Percentiles rank a stretch among this genome's conserved stretches.
These are phyloP conservation scores for Collybia sp. DNA, from an alignment of 768 basidiomycete species.

Conservation along the genomic window DNA sequence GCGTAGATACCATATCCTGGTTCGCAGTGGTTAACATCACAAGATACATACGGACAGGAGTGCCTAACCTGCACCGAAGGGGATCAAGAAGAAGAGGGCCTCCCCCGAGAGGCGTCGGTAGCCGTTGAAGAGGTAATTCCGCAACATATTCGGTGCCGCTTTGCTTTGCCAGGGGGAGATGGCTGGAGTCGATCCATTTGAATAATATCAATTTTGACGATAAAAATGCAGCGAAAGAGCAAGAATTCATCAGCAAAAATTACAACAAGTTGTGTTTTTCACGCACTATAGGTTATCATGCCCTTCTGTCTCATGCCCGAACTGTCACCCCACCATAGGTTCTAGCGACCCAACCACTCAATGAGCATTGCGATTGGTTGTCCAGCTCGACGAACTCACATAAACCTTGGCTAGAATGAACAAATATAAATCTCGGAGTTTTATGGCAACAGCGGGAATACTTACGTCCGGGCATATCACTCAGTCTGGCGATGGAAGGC, in stretches of 20 bases:
- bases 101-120: constrained; percentile 72
- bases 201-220: too few species aligned
- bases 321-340: constrained; percentile 87
- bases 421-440: not conserved
- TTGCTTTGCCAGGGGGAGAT: constrained; percentile 81
- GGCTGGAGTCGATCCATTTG: constrained; percentile 34
- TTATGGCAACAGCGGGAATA: constrained; percentile 11
- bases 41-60: not conserved
- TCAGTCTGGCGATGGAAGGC: constrained; percentile 50
- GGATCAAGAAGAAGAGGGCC: constrained; percentile 73
- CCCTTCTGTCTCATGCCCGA: constrained; percentile 66
- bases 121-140: constrained; percentile 83
- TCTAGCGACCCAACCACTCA: constrained; percentile 68
- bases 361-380: constrained; percentile 44
- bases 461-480: constrained; percentile 85
- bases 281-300: constrained; percentile 78
- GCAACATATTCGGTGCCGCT: constrained; percentile 65
- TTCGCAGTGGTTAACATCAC: constrained; percentile 1
- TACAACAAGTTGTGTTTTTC: not conserved
- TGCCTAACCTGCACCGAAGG: constrained; percentile 68
- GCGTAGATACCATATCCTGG: constrained; percentile 75
- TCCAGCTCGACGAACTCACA: constrained; percentile 45
- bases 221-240: too few species aligned
- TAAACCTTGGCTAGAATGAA: constrained; percentile 63
- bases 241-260: too few species aligned